A percentile compares a stretch with the other conserved stretches of the same genome.
Evolutionary conservation across 2,329 filamentous ascomycete genomes (phyloP).

Genomic region (Ophiostoma populinum): DNA sequence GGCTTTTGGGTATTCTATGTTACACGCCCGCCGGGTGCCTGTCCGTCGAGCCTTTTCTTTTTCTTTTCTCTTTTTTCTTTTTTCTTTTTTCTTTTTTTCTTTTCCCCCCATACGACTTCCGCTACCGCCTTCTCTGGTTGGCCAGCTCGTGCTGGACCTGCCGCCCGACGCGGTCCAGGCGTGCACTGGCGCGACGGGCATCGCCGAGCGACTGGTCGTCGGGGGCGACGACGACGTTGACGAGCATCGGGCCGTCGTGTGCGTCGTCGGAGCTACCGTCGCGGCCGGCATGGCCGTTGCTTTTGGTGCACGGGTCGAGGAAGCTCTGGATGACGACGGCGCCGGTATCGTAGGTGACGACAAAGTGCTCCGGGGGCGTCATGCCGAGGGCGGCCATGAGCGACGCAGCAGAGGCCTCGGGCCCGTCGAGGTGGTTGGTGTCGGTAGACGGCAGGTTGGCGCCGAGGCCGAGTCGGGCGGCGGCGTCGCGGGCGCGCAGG

Average conservation of each 20-base stretch:
- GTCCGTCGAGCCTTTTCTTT: too few species aligned
- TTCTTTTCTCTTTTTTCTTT: neutral
- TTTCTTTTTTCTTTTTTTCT: neutral
- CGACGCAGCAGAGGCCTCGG: slow-evolving; percentile 25
- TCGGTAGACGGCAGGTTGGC: neutral
- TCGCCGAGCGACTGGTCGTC: slow-evolving; percentile 29
- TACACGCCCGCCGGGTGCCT: neutral
- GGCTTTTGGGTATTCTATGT: neutral
- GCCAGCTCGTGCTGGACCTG: slow-evolving; percentile 38
- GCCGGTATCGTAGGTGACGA: slow-evolving; percentile 35
- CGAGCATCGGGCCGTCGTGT: slow-evolving; percentile 26
- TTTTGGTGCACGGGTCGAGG: slow-evolving; percentile 20
- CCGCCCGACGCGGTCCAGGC: slow-evolving; percentile 35
- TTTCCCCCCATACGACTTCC: neutral
- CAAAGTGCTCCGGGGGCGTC: slow-evolving; percentile 31
- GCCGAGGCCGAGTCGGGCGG: slow-evolving; percentile 32
- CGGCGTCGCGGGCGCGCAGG: slow-evolving; percentile 34
- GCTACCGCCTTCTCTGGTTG: slow-evolving; percentile 15
- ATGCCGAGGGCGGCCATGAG: slow-evolving; percentile 31
- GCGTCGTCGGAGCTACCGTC: slow-evolving; percentile 7
- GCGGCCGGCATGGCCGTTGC: neutral
- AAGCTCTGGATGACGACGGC: slow-evolving; percentile 23
- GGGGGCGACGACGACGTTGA: slow-evolving; percentile 36
- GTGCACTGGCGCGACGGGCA: slow-evolving; percentile 32
- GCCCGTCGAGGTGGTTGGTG: slow-evolving; percentile 1